Base-by-base conservation (phyloP, 306 rosid species). In the Mimosa pudica region DNA sequence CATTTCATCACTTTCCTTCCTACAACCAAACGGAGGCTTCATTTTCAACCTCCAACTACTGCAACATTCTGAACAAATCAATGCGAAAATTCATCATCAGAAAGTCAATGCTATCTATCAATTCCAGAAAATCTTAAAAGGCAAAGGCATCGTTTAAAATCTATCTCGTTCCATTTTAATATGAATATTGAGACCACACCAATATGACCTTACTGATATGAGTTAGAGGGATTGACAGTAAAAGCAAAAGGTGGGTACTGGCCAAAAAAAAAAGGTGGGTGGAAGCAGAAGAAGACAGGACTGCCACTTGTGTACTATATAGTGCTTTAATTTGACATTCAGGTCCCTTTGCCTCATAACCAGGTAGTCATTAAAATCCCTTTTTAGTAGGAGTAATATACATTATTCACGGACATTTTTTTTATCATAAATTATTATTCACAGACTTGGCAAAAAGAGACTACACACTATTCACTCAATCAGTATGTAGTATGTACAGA, bases 261-360 rank as follows among this genome's bases (percentile, higher is more conserved):
- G n/a, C n/a, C n/a, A n/a, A n/a, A n/a, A n/a, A n/a, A n/a, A 75
- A 45, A 42, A 54, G 58, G 11, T 11, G 38, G 38, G 33, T 38
- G 42, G 5, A 60, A 52, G 48, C 60, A 80, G 70, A 80, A 76
- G 81, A 60, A 81, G 80, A 79, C 85, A 79, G 11, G 20, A n/a
- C 76, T 78, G 79, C 61, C 44, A 60, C 7, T 2, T 57, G 20
- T 33, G 65, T 49, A 63, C 73, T 10, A 17, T 10, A 17, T 41
- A 71, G 75, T 81, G 78, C 38, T 62, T 80, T 38, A 38, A 38
- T 38, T 38, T 80, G 79, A 83, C 79, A 62, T 80, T 80, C 14
- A 70, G 77, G 70, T 76, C 80, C 74, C 62, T 49, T 78, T 36
- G 71, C 6, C 73, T 32, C 24, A 16, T 17, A 17, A 20, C 30